Base-by-base conservation (phyloP, 2,329 filamentous ascomycete species). In the Fusarium kyushuense region DNA sequence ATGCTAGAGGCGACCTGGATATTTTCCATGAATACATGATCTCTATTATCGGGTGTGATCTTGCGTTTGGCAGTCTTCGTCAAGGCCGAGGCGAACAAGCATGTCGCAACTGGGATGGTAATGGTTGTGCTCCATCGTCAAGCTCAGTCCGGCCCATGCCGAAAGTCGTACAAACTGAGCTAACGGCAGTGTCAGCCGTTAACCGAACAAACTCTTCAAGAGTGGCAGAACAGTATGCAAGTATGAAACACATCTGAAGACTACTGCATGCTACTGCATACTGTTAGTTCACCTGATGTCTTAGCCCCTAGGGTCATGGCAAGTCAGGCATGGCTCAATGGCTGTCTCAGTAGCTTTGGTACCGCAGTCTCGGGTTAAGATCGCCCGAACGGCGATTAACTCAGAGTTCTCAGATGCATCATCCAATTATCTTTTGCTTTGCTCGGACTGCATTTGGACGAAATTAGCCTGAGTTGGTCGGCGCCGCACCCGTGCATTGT, bases 401-500 rank as follows among this genome's bases (percentile, higher is more conserved):
- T 43, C 32, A 38, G 29, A 17, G 35, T 27, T 42, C 17, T 19
- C 9, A 38, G 23, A 8, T 27, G 17, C 13, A 21, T 21, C 23
- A 27, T 51, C 47, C 41, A 43, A 52, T 19, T 23, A 33, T 25
- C 47, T 42, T 47, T 21, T 21, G 42, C 12, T 30, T 36, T 43
- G 41, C 10, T 38, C n/a, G 42, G 35, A 21, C 23, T 45, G 23
- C 14, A 25, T 29, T 41, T 41, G 35, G 35, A 32, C 9, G 2
- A 17, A 25, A 69, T 61, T 65, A 69, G 65, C 55, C 65, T 69
- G 58, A 69, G 51, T 56, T 40, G 21, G 29, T 6, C 21, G 47
- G 42, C 17, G 62, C 62, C 62, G 33, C 63, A 56, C 25, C 23
- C 45, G 13, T 53, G 61, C 61, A 64, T 64, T 21, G 25, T 23